Conservation (phyloP, 176 grass and related monocot species). For the Aegilops umbellulata region DNA sequence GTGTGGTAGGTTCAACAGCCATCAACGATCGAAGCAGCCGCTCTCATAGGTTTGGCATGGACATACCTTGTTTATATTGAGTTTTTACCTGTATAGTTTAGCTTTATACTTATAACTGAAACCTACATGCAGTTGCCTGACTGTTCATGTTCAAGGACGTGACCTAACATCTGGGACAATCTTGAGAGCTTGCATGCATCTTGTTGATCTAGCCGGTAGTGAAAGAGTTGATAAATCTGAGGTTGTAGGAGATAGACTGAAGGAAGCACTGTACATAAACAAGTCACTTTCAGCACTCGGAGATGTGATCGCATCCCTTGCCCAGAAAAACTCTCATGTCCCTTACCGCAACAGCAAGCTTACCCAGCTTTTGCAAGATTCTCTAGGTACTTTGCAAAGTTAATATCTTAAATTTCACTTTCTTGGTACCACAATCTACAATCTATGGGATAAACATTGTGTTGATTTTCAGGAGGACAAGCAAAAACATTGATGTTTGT, state of each 20-base stretch:
- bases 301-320: constrained; percentile 86
- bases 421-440: constrained; percentile 13
- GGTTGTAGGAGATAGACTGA: constrained; percentile 76
- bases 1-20: constrained; percentile 65
- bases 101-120: constrained; percentile 21
- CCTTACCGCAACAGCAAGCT: constrained; percentile 97
- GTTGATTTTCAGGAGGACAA: constrained; percentile 73
- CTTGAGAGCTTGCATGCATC: constrained; percentile 82
- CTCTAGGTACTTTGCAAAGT: constrained; percentile 52
- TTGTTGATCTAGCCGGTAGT: constrained; percentile 88
- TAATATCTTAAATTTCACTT: constrained; percentile 16
- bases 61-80: constrained; percentile 18
- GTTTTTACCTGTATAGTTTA: constrained; percentile 16
- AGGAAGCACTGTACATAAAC: constrained; percentile 93
- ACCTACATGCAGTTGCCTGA: constrained; percentile 63
- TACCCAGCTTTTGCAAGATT: constrained; percentile 93
- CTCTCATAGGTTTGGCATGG: constrained; percentile 66
- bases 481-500: constrained; percentile 98
- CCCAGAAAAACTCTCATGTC: constrained; percentile 79
- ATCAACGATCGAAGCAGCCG: constrained; percentile 93
- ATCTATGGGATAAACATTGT: constrained; percentile 23
- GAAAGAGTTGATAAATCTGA: constrained; percentile 93
- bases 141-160: constrained; percentile 88
- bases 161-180: constrained; percentile 51
- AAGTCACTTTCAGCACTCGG: constrained; percentile 89